Evolutionary conservation across 805 yeast species (phyloP).

Genomic region (Candida namnaoensis): DNA sequence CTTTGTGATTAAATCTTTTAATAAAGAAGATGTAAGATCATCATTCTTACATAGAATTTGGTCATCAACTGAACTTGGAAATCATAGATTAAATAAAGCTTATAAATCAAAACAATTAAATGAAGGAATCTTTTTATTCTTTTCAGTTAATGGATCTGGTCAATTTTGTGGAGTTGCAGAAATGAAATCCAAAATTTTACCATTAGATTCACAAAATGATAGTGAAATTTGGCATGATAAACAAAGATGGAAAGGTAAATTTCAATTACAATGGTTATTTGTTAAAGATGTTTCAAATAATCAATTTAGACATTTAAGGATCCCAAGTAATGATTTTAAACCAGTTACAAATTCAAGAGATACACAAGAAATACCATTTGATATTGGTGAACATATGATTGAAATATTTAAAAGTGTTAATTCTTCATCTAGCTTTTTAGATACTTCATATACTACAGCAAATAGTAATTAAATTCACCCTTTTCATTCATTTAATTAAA

Average conservation of each 20-base stretch:
- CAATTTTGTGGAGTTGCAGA: constrained; percentile 51
- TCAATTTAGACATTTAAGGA: constrained; percentile 33
- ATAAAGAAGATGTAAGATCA: constrained; percentile 36
- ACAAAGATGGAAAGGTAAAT: constrained; percentile 40
- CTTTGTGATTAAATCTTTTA: constrained; percentile 50
- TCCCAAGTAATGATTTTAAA: constrained; percentile 35
- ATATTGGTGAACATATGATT: constrained; percentile 37
- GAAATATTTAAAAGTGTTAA: constrained; percentile 26
- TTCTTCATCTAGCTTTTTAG: constrained; percentile 10
- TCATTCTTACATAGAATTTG: constrained; percentile 42
- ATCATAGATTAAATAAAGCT: constrained; percentile 39
- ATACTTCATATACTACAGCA: too few species aligned
- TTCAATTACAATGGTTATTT: constrained; percentile 44
- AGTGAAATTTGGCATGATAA: constrained; percentile 40
- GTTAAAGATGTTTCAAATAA: constrained; percentile 43
- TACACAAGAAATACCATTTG: constrained; percentile 47
- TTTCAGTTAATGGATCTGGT: constrained; percentile 51
- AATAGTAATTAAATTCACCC: too few species aligned
- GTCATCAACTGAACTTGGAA: constrained; percentile 54
- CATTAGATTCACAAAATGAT: constrained; percentile 19
- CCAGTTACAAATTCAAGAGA: constrained; percentile 55
- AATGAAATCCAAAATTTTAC: constrained; percentile 32
- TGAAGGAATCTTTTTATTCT: constrained; percentile 37
- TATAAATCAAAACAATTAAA: constrained; percentile 14
- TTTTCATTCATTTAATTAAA: too few species aligned